Evolutionary conservation across 495 filamentous ascomycete genomes (phyloP).

Genomic region (Neurospora sp.): DNA sequence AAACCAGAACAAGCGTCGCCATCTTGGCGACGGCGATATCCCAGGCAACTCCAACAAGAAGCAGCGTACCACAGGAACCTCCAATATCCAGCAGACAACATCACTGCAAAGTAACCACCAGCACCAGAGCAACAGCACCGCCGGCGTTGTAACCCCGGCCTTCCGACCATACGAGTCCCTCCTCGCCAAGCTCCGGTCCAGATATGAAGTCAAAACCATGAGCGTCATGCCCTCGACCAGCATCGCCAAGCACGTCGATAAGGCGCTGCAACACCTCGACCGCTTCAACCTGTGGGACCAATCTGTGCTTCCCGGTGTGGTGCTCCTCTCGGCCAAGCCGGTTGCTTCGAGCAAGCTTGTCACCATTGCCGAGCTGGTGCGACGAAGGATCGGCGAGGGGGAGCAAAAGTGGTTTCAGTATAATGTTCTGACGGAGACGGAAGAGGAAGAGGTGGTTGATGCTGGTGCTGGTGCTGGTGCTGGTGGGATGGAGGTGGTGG

Average conservation of each 20-base stretch:
- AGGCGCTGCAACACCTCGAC: constrained; percentile 29
- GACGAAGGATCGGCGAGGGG: constrained; percentile 43
- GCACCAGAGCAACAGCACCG: constrained; percentile 3
- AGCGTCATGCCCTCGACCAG: constrained; percentile 45
- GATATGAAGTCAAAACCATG: constrained; percentile 31
- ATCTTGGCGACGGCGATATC: background rate
- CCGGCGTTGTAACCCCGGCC: background rate
- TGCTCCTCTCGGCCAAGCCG: constrained; percentile 43
- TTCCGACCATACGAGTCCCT: constrained; percentile 16
- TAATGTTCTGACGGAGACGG: constrained; percentile 32
- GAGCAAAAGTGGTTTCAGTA: constrained; percentile 54
- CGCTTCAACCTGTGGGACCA: constrained; percentile 23
- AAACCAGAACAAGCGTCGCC: background rate
- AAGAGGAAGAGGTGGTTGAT: constrained; percentile 15
- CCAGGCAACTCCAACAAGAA: background rate
- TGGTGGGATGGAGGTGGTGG: constrained; percentile 21
- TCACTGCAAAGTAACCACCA: background rate
- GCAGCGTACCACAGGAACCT: background rate
- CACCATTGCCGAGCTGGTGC: constrained; percentile 54
- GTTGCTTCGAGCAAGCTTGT: constrained; percentile 47
- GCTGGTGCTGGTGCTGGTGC: constrained; percentile 1
- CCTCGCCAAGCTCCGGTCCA: constrained; percentile 14
- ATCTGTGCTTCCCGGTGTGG: constrained; percentile 18
- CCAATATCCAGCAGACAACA: background rate
- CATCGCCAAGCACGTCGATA: constrained; percentile 43